Evolutionary conservation across 352 stramenopile genomes (phyloP), one percentile per base, ranked within the genome.

Genomic region (Pythium aquatile): DNA sequence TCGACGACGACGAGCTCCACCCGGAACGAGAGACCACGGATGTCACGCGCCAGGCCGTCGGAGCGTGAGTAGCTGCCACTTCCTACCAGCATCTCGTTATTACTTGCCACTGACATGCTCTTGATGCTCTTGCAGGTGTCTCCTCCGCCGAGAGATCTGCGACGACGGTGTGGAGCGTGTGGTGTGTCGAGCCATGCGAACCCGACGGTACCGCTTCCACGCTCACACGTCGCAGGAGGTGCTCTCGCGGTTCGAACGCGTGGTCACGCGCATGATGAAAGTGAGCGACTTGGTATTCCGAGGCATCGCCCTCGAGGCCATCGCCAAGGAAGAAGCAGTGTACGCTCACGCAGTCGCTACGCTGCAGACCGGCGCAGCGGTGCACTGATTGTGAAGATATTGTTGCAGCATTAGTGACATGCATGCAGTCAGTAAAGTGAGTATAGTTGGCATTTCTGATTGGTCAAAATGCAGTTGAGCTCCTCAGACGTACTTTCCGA

Each of bases 1-100:
- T 78, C 0, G 70, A 74, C 49, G 58, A 60, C 39, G 69, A 76
- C 39, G 65, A 76, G n/a, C 49, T 73, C 14, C 69, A 71, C 24
- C 69, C 69, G 16, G n/a, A 66, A 16, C n/a, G 39, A 5, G 26
- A 40, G 0, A 47, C 32, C 11, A 67, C 54, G 20, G 68, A 65
- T n/a, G 48, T 73, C 56, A 73, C 68, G 52, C 65, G 61, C 7
- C 29, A 67, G 20, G 40, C 24, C 42, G 52, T 35, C 9, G 61
- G 61, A 37, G 61, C 61, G 53, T 60, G 29, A 39, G 16, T 39
- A 9, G 20, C 32, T 35, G 32, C 5, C 32, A 35, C 32, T 24
- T 24, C 20, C 20, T 24, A 24, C 20, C 20, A 24, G 20, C 20
- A 24, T 24, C 20, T 24, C 20, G 20, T 24, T 24, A 24, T 24